Evolutionary conservation across 257 asterid genomes (phyloP), one percentile per base, ranked within the genome.

Genomic region (Ophiorrhiza pumila): DNA sequence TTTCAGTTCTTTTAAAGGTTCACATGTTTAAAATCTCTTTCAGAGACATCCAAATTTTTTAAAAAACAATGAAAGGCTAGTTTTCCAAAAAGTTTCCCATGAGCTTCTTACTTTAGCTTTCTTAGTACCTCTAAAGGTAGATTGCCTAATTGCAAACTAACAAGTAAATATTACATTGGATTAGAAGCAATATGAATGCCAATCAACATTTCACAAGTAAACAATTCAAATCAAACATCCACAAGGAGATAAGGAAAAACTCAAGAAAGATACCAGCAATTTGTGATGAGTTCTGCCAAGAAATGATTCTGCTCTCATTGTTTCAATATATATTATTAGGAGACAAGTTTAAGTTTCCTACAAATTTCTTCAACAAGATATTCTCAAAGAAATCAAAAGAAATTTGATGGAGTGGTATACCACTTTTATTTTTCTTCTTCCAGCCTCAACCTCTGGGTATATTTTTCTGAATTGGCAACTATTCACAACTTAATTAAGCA

Each of bases 401-500:
- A 10, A 37, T 37, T 70, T 37, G 0, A 2, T 49, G 4, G 18
- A 17, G 60, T 68, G 29, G 27, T 18, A 27, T 43, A 31, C 61
- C 20, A 18, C 1, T 2, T 23, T 15, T 7, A 5, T 18, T 37
- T 63, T 1, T 10, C 68, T 17, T 15, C 12, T 59, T 32, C 23
- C 23, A 32, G 23, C 22, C 56, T n/a, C 70, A 65, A 18, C 4
- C 23, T 14, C 14, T 43, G 55, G 17, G 17, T 43, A 42, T 14
- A 27, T 65, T 23, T 23, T 65, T 66, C 37, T 50, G 14, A 42
- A 63, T 34, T 53, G 29, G 32, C 46, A 49, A 63, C n/a, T 57
- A 64, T 32, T 52, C 17, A 35, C 71, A 65, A 58, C 37, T 20
- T 35, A 39, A 46, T 65, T 31, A 37, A 25, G 71, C 77, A 49